phyloP scores from a whole-genome alignment of 139 green algal genomes.

The Chlorella sp. region DNA sequence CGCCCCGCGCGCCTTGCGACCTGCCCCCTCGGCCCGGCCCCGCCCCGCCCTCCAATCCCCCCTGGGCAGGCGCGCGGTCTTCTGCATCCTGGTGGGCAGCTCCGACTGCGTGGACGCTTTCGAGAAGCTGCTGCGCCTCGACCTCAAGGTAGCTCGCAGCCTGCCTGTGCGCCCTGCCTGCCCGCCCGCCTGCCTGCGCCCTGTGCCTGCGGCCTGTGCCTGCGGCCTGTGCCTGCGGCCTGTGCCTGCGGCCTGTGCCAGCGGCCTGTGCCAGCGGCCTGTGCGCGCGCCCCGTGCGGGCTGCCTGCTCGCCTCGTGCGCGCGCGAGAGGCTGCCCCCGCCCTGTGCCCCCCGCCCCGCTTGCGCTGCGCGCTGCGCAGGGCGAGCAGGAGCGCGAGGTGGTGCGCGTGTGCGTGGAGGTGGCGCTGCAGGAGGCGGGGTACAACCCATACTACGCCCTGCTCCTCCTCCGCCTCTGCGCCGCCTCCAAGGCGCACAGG shows the following conservation, averaged over 20 bases:
- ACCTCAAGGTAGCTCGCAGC: slow-evolving; percentile 86
- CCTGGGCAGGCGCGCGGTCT: slow-evolving; percentile 56
- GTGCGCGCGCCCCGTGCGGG: too few relatives aligned
- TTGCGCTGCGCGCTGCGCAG: too few relatives aligned
- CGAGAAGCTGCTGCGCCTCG: slow-evolving; percentile 77
- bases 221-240: too few relatives aligned
- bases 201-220: too few relatives aligned
- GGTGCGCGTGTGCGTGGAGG: slow-evolving; percentile 72
- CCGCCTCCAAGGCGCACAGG: slow-evolving; percentile 56
- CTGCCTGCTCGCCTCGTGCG: too few relatives aligned
- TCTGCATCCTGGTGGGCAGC: slow-evolving; percentile 80
- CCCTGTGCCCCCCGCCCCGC: too few relatives aligned
- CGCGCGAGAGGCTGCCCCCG: too few relatives aligned
- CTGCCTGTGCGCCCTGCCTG: too few relatives aligned
- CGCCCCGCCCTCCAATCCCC: slow-evolving; percentile 6
- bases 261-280: too few relatives aligned
- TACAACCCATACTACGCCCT: slow-evolving; percentile 87
- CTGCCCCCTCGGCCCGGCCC: neutral
- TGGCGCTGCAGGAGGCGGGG: slow-evolving; percentile 39
- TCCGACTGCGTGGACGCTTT: slow-evolving; percentile 75
- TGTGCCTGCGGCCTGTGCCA: too few relatives aligned
- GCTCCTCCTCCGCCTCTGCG: slow-evolving; percentile 62
- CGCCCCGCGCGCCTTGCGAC: neutral
- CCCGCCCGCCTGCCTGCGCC: too few relatives aligned
- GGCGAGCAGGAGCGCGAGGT: slow-evolving; percentile 78